Conservation (phyloP, 2,329 filamentous ascomycete genomes). For the Pseudonectria buxi region DNA sequence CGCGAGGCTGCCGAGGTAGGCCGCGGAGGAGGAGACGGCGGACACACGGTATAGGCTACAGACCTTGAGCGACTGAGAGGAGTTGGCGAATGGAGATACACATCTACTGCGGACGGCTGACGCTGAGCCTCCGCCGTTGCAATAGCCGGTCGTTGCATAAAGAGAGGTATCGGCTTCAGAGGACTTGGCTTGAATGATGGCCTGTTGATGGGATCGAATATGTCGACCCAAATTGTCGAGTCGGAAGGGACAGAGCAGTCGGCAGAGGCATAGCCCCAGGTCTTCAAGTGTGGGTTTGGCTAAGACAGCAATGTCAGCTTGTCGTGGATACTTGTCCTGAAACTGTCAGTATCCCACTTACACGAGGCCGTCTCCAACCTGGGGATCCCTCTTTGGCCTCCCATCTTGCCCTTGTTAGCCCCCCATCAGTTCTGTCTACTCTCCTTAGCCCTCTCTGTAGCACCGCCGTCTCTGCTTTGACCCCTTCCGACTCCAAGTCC, state of each 20-base stretch:
- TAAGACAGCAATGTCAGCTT: constrained; percentile 3
- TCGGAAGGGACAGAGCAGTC: constrained; percentile 20
- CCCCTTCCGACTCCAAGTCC: constrained; percentile 31
- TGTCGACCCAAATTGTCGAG: constrained; percentile 42
- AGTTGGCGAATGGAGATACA: constrained; percentile 8
- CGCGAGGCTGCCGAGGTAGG: background rate
- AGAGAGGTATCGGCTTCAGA: constrained; percentile 45
- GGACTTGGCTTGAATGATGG: constrained; percentile 41
- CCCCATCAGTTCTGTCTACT: constrained; percentile 39
- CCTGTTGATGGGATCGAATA: constrained; percentile 41
- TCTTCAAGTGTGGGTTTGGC: constrained; percentile 1
- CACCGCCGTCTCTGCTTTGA: constrained; percentile 26
- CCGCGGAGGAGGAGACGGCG: constrained; percentile 1
- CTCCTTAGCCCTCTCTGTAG: constrained; percentile 37
- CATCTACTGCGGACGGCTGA: constrained; percentile 6
- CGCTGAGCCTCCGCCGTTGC: constrained; percentile 7
- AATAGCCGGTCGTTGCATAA: constrained; percentile 32
- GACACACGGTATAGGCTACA: constrained; percentile 3
- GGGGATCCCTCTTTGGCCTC: constrained; percentile 24
- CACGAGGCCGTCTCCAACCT: constrained; percentile 4
- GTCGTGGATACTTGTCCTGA: background rate
- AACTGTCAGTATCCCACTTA: constrained; percentile 5
- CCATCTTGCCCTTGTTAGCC: constrained; percentile 39
- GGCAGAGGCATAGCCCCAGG: background rate
- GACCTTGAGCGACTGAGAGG: constrained; percentile 5